phyloP scores from a whole-genome alignment of 352 stramenopile species.

The Elongisporangium undulatum region DNA sequence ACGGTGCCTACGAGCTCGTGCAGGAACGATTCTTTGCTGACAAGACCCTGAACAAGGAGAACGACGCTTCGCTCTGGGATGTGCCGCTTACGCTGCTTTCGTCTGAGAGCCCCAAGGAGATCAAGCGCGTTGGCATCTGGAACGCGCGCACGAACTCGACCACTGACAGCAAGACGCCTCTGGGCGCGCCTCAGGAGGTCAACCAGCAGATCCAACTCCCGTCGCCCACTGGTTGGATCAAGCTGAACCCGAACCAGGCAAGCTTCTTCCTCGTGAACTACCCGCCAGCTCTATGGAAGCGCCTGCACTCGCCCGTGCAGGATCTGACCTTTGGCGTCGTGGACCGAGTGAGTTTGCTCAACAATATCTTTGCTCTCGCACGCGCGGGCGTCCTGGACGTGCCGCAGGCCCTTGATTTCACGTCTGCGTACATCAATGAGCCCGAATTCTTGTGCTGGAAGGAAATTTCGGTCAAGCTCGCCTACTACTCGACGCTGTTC shows the following conservation, averaged over 20 bases:
- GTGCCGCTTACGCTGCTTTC: conserved; percentile 80
- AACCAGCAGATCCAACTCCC: conserved; percentile 69
- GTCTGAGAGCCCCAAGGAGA: conserved; percentile 27
- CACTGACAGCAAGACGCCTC: conserved; percentile 23
- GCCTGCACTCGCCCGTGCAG: conserved; percentile 58
- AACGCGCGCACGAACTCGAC: conserved; percentile 30
- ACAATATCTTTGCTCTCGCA: conserved; percentile 91
- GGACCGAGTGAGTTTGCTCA: conserved; percentile 91
- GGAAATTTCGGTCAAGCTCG: conserved; percentile 50
- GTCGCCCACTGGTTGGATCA: conserved; percentile 80
- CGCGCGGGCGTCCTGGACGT: conserved; percentile 40
- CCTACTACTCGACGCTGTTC: conserved; percentile 50
- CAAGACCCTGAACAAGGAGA: conserved; percentile 51
- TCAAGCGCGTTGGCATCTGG: conserved; percentile 71
- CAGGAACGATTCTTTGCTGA: conserved; percentile 95
- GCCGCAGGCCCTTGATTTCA: conserved; percentile 57
- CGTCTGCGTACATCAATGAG: conserved; percentile 47
- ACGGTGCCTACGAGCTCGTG: conserved; percentile 67
- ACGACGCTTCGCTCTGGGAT: conserved; percentile 75
- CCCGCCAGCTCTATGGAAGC: conserved; percentile 79
- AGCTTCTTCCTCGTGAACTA: conserved; percentile 95
- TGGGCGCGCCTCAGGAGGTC: conserved; percentile 81
- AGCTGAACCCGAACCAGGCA: conserved; percentile 94
- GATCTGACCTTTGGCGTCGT: conserved; percentile 52
- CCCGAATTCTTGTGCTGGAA: conserved; percentile 63